Conservation (phyloP, 768 basidiomycete genomes). For the Trametes maxima region DNA sequence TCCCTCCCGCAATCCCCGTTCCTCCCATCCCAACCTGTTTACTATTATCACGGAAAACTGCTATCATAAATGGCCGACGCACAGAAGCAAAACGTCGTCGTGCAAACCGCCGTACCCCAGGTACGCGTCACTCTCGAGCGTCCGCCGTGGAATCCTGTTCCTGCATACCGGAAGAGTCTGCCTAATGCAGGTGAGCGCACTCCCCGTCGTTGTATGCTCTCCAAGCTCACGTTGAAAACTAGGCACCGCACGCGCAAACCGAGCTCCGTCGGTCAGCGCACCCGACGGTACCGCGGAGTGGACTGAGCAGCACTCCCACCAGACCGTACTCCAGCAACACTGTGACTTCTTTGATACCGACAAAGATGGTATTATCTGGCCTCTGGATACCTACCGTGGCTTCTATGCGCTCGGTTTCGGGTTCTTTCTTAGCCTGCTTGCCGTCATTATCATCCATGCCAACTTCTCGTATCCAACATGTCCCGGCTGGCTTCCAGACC, state of each 20-base stretch:
- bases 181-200: constrained; percentile 20
- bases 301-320: constrained; percentile 19
- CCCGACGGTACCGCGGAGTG: constrained; percentile 27
- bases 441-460: constrained; percentile 39
- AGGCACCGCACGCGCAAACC: constrained; percentile 30
- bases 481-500: constrained; percentile 41
- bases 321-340: constrained; percentile 47
- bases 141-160: constrained; percentile 20
- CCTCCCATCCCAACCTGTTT: too few species aligned
- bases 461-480: constrained; percentile 39
- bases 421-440: constrained; percentile 38
- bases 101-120: constrained; percentile 18
- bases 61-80: background rate
- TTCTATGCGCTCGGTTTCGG: constrained; percentile 46
- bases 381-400: constrained; percentile 44
- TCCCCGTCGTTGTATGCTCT: background rate
- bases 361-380: constrained; percentile 47
- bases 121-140: constrained; percentile 24
- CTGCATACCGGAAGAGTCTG: constrained; percentile 9
- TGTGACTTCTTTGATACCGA: constrained; percentile 45
- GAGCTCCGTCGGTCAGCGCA: constrained; percentile 13
- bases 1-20: too few species aligned
- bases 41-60: too few species aligned
- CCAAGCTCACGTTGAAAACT: background rate
- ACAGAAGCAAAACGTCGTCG: constrained; percentile 4